A percentile compares a stretch with the other conserved stretches of the same genome.
Evolutionary conservation across 192 early-diverging fungal genomes (phyloP).

Genomic region (Gonapodya sp.): DNA sequence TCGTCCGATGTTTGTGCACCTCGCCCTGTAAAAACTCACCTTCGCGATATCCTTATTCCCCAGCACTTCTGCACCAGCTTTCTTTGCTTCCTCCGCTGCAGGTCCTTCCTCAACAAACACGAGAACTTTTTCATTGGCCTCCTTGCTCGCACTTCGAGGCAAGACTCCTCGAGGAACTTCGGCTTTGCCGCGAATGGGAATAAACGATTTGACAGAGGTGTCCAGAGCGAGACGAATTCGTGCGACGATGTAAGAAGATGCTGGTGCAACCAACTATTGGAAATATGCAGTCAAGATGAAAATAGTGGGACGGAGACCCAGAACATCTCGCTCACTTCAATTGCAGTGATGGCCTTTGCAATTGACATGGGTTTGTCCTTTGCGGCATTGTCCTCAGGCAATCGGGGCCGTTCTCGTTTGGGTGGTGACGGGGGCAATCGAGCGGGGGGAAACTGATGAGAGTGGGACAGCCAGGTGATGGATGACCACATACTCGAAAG

Average conservation of each 20-base stretch:
- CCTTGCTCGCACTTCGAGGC: not conserved
- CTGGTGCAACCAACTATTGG: not conserved
- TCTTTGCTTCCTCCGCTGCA: constrained; percentile 68
- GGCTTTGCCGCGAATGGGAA: not conserved
- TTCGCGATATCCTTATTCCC: constrained; percentile 77
- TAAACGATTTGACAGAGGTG: not conserved
- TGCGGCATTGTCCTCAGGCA: not conserved
- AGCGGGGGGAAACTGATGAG: not conserved
- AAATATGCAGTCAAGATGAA: not conserved
- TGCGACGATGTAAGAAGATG: not conserved
- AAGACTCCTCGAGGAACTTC: not conserved
- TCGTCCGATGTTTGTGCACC: no score
- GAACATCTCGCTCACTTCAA: not conserved
- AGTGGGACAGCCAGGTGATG: no score
- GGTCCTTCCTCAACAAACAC: constrained; percentile 35
- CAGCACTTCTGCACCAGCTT: constrained; percentile 71
- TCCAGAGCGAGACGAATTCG: not conserved
- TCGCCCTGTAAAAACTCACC: no score
- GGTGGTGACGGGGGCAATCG: not conserved
- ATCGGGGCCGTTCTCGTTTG: not conserved
- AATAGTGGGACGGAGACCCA: not conserved
- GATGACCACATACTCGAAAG: no score
- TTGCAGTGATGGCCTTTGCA: not conserved
- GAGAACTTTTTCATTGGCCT: not conserved
- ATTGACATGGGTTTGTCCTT: not conserved